phyloP scores from a whole-genome alignment of 305 asterid genomes.

The Fraxinus dipetala region DNA sequence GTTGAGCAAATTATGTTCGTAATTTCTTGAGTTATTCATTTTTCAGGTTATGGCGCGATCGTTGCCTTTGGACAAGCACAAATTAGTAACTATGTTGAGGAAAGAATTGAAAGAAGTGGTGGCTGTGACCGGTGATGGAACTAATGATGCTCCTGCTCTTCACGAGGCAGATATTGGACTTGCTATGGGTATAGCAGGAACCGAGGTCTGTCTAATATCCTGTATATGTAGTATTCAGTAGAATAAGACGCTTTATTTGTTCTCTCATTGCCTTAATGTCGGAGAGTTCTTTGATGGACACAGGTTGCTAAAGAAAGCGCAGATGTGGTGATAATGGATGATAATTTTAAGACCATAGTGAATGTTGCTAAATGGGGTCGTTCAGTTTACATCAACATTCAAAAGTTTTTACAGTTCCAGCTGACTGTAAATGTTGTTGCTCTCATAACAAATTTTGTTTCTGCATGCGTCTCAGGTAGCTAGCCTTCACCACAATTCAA shows the following conservation, averaged over 20 bases:
- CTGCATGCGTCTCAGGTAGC: slow-evolving; percentile 64
- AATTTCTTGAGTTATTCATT: background rate
- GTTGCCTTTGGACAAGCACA: slow-evolving; percentile 69
- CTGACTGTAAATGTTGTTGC: slow-evolving; percentile 79
- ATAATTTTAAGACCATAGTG: slow-evolving; percentile 62
- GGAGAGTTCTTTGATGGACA: slow-evolving; percentile 13
- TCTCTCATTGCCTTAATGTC: background rate
- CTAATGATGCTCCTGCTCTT: slow-evolving; percentile 90
- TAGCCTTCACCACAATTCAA: background rate
- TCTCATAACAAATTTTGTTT: slow-evolving; percentile 59
- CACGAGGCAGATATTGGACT: slow-evolving; percentile 87
- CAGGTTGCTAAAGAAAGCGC: slow-evolving; percentile 86
- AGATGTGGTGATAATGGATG: slow-evolving; percentile 79
- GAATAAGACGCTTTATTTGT: background rate
- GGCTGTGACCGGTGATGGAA: slow-evolving; percentile 85
- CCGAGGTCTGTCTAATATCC: slow-evolving; percentile 51
- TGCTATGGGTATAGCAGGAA: slow-evolving; percentile 88
- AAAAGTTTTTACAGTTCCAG: slow-evolving; percentile 77
- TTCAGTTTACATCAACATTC: slow-evolving; percentile 75
- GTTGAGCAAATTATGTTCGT: slow-evolving; percentile 1
- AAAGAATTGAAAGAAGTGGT: slow-evolving; percentile 66
- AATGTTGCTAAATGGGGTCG: slow-evolving; percentile 86
- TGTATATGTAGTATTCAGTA: background rate
- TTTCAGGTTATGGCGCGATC: slow-evolving; percentile 75
- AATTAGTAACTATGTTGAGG: slow-evolving; percentile 58